Evolutionary conservation across 371 early-diverging fungal genomes (phyloP).

Genomic region (Apophysomyces elegans): DNA sequence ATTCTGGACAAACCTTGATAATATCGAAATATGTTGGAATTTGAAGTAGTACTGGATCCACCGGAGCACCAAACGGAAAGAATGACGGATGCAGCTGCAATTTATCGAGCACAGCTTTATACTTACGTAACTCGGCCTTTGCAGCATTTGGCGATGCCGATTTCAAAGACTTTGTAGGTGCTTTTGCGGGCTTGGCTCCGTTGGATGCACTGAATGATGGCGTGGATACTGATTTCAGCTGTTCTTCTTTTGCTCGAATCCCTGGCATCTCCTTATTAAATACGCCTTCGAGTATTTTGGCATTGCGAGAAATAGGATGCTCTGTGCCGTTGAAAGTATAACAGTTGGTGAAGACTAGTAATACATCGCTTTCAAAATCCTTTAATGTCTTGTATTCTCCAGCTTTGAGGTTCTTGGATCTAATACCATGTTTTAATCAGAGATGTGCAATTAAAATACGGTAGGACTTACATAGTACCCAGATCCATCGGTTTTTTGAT

Average conservation of each 20-base stretch:
- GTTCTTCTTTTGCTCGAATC: constrained; percentile 33
- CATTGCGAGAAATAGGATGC: constrained; percentile 69
- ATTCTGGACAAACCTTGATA: constrained; percentile 59
- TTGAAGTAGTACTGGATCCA: constrained; percentile 25
- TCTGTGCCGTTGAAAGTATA: constrained; percentile 84
- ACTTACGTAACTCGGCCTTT: constrained; percentile 36
- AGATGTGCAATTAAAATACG: background rate
- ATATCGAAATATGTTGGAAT: constrained; percentile 59
- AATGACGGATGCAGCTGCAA: constrained; percentile 23
- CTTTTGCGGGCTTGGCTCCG: constrained; percentile 9
- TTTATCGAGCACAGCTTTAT: constrained; percentile 37
- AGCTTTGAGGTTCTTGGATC: constrained; percentile 67
- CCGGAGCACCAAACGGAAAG: constrained; percentile 34
- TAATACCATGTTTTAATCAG: constrained; percentile 25
- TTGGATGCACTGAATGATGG: constrained; percentile 1
- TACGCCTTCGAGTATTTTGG: constrained; percentile 53
- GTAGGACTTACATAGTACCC: constrained; percentile 37
- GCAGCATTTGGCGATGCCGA: constrained; percentile 14
- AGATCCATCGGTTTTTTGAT: constrained; percentile 92
- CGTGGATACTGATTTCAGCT: constrained; percentile 14
- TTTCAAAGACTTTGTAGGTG: constrained; percentile 5
- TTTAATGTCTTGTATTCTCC: constrained; percentile 58
- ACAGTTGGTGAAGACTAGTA: constrained; percentile 87
- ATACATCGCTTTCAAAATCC: constrained; percentile 74
- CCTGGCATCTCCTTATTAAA: constrained; percentile 53